These are phyloP conservation scores for Gentiana dahurica DNA, from an alignment of 257 asterid species.

Conservation along the genomic window DNA sequence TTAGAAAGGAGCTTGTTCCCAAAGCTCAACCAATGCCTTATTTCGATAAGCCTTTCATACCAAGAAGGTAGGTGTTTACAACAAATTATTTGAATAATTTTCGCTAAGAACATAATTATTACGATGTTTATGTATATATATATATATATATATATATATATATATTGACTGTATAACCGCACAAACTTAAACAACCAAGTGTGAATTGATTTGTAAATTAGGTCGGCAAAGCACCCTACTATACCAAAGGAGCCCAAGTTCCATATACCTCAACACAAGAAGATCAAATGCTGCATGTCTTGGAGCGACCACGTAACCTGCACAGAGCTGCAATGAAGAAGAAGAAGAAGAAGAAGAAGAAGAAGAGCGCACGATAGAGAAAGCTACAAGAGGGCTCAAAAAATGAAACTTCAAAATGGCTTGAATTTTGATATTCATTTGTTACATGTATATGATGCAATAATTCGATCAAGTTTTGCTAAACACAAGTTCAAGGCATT, in stretches of 20 bases:
- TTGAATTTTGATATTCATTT: too few relatives aligned
- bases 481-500: too few relatives aligned
- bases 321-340: slow-evolving; percentile 7
- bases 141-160: neutral
- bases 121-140: too few relatives aligned
- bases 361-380: slow-evolving; percentile 8
- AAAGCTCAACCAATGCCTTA: slow-evolving; percentile 98
- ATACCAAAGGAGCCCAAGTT: slow-evolving; percentile 72
- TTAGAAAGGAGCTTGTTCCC: slow-evolving; percentile 85
- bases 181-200: too few relatives aligned
- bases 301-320: slow-evolving; percentile 21
- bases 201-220: slow-evolving; percentile 1
- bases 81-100: neutral
- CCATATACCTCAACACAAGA: slow-evolving; percentile 54
- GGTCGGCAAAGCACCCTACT: slow-evolving; percentile 56
- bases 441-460: slow-evolving; percentile 29
- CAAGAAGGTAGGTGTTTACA: slow-evolving; percentile 37
- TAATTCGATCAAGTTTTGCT: slow-evolving; percentile 11
- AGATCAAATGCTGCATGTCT: slow-evolving; percentile 46
- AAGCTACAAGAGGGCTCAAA: too few relatives aligned
- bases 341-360: slow-evolving; percentile 17
- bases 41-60: slow-evolving; percentile 85
- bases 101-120: neutral
- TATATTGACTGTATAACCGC: neutral
- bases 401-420: too few relatives aligned